Evolutionary conservation across 2,329 filamentous ascomycete genomes (phyloP), one percentile per base, ranked within the genome.

Genomic region (Xylariaceae sp.): DNA sequence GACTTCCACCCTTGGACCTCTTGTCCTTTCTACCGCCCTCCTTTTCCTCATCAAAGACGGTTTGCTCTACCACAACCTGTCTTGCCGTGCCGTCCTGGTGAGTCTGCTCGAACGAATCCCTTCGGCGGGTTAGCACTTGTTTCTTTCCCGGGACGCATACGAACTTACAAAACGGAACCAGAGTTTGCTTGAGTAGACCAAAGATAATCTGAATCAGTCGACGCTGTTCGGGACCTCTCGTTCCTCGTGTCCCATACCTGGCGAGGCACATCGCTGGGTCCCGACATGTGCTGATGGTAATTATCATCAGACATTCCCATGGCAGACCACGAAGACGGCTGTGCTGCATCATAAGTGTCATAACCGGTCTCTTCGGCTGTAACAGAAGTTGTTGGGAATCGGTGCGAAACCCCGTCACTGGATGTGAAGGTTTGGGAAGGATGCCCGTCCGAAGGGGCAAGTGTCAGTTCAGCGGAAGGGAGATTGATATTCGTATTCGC

Each of bases 101-200:
- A 2, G 12, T 19, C 16, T 51, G 42, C 6, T 21, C 49, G 9
- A n/a, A 2, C 6, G 21, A 18, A 16, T 54, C 21, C 9, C 59
- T 59, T 54, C 16, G 21, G 18, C 37, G 21, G 14, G 37, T 60
- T 26, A 59, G 50, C 46, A 14, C 20, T 16, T 47, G 4, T 37
- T 42, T 40, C 41, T 23, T 19, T 19, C 32, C 32, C 14, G 5
- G 12, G 43, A 14, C n/a, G 2, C 14, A 9, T 4, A 2, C 4
- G 20, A 4, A 52, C 59, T 59, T 55, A 61, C 59, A 14, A 40
- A 2, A 2, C 18, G 29, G 56, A 61, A 4, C 59, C 59, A 2
- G 44, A 19, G 20, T 56, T 20, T 2, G 29, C 50, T 1, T 54
- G 18, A 0, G 19, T 44, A 2, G 59, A 61, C 48, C 40, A 14